Percentiles rank a stretch among this genome's conserved stretches.
Conservation (phyloP, 2,329 filamentous ascomycete species). For the Aspergillus spinulosporus region DNA sequence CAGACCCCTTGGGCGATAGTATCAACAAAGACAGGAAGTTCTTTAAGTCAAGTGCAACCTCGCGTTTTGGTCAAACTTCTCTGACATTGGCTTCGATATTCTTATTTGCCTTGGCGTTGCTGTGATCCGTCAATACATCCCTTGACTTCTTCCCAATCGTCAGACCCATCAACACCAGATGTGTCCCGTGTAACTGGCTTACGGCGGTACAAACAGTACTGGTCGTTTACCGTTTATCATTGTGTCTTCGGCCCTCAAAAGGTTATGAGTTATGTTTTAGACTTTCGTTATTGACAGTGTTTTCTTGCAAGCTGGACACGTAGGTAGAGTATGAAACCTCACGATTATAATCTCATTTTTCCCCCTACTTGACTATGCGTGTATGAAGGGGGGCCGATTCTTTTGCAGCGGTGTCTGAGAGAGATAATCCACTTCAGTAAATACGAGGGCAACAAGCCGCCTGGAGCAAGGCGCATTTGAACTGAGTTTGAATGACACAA, state of each 20-base stretch:
- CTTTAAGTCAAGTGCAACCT: slow-evolving; percentile 17
- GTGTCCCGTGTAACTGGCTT: neutral
- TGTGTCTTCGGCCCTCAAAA: neutral
- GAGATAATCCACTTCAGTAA: no score
- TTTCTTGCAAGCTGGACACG: neutral
- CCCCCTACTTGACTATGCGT: neutral
- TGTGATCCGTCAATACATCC: slow-evolving; percentile 1
- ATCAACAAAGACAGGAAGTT: slow-evolving; percentile 11
- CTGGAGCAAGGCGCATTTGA: no score
- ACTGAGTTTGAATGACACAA: no score
- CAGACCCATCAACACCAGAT: neutral
- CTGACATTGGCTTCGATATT: slow-evolving; percentile 12
- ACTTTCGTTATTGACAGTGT: slow-evolving; percentile 2
- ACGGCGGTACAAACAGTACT: neutral
- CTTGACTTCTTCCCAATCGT: neutral
- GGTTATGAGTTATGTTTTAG: slow-evolving; percentile 4
- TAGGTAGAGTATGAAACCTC: neutral
- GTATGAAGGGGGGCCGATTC: neutral
- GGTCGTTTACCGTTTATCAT: neutral
- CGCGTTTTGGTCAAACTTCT: neutral
- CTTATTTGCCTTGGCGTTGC: slow-evolving; percentile 10
- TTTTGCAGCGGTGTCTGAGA: no score
- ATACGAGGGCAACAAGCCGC: no score
- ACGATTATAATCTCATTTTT: neutral
- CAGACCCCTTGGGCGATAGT: slow-evolving; percentile 8